phyloP scores from a whole-genome alignment of 1,284 basidiomycete species.

The Cryptococcus jaspeensis region DNA sequence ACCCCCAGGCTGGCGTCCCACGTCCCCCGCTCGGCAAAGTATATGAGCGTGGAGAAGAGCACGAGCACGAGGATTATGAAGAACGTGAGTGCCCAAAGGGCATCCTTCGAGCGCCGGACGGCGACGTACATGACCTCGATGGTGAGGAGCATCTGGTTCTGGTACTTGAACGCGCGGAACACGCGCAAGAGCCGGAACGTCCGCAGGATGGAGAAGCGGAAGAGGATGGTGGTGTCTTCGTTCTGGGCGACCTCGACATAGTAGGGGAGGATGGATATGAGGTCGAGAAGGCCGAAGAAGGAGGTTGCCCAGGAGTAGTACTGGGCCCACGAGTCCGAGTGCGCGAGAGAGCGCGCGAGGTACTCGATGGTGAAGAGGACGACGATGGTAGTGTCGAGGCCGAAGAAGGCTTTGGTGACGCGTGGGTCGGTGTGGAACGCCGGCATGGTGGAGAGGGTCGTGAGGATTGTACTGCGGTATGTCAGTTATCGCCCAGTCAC shows the following conservation, averaged over 20 bases:
- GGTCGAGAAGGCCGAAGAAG: constrained; percentile 80
- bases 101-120: constrained; percentile 79
- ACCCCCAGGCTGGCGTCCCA: constrained; percentile 76
- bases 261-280: constrained; percentile 79
- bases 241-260: constrained; percentile 79
- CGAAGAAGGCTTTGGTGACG: constrained; percentile 72
- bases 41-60: constrained; percentile 80
- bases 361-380: constrained; percentile 76
- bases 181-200: constrained; percentile 81
- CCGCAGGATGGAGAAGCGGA: constrained; percentile 75
- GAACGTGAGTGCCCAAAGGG: constrained; percentile 77
- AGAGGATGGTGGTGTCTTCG: constrained; percentile 80
- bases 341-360: constrained; percentile 43
- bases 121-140: constrained; percentile 91
- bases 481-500: background rate
- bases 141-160: constrained; percentile 64
- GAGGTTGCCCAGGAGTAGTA: constrained; percentile 54
- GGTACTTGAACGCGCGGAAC: constrained; percentile 78
- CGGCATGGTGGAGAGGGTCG: constrained; percentile 79
- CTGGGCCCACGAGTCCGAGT: constrained; percentile 50
- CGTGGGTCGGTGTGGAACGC: constrained; percentile 65
- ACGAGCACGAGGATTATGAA: constrained; percentile 84
- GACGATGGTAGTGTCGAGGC: constrained; percentile 70
- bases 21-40: constrained; percentile 80
- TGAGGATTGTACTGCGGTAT: constrained; percentile 70